Conservation (phyloP, 768 basidiomycete genomes). For the Auricularia heimuer region DNA sequence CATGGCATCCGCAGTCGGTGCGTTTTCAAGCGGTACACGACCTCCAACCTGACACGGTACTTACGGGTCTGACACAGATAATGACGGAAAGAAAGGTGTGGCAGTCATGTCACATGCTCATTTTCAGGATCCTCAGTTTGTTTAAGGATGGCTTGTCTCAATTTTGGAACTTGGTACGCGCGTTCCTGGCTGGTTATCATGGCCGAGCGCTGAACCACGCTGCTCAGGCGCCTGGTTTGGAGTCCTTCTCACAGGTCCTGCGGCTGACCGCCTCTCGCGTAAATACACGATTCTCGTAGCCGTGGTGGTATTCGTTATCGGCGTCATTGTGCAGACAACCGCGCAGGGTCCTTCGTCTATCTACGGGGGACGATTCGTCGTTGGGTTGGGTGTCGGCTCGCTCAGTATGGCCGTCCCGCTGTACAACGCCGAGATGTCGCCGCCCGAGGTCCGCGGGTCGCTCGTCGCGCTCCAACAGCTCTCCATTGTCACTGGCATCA, state of each 20-base stretch:
- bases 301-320: conserved; percentile 52
- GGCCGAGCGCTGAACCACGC: background rate
- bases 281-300: conserved; percentile 62
- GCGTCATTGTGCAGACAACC: conserved; percentile 64
- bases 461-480: conserved; percentile 75
- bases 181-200: background rate
- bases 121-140: no score
- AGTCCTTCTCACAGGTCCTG: conserved; percentile 59
- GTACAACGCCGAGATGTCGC: conserved; percentile 60
- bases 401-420: conserved; percentile 77
- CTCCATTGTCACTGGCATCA: conserved; percentile 72
- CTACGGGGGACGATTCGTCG: conserved; percentile 65
- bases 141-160: conserved; percentile 62
- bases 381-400: conserved; percentile 73
- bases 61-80: background rate
- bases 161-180: conserved; percentile 53
- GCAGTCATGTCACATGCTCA: no score
- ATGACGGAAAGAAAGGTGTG: background rate
- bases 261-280: conserved; percentile 63
- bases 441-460: conserved; percentile 74
- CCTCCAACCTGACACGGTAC: background rate
- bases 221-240: conserved; percentile 53
- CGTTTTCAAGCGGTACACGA: background rate
- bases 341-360: conserved; percentile 50
- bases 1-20: conserved; percentile 45